Evolutionary conservation across 108 stramenopile genomes (phyloP).

Genomic region (Schizochytrium sp.): DNA sequence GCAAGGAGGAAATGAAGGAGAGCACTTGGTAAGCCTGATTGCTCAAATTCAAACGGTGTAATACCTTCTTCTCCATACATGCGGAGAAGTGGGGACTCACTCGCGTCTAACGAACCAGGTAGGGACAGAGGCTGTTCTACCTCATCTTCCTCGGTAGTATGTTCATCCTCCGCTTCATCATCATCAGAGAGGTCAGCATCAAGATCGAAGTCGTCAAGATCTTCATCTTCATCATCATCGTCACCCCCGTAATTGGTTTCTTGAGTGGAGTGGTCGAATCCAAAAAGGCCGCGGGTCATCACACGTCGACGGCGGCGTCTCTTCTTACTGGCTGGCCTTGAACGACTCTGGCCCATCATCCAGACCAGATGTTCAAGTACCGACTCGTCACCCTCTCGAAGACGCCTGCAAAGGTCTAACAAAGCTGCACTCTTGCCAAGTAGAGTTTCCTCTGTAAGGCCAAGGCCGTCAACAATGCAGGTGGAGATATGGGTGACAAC

Average conservation of each 20-base stretch:
- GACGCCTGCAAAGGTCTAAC: slow-evolving; percentile 9
- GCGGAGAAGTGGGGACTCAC: background rate
- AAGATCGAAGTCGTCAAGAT: background rate
- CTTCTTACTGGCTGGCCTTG: background rate
- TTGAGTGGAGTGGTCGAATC: background rate
- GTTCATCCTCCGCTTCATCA: background rate
- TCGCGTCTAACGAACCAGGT: background rate
- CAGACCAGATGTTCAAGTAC: slow-evolving; percentile 51
- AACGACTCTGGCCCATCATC: slow-evolving; percentile 54
- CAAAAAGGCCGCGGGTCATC: slow-evolving; percentile 1
- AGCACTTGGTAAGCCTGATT: slow-evolving; percentile 39
- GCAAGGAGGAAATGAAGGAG: slow-evolving; percentile 43
- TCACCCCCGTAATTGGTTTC: background rate
- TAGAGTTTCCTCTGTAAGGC: slow-evolving; percentile 49
- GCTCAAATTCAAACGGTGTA: slow-evolving; percentile 51
- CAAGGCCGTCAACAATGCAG: slow-evolving; percentile 18
- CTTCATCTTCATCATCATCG: background rate
- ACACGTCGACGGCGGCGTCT: background rate
- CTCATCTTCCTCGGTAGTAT: background rate
- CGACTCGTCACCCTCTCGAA: slow-evolving; percentile 22
- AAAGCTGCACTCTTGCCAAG: slow-evolving; percentile 39
- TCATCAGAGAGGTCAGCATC: slow-evolving; percentile 20
- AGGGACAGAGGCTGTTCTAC: background rate
- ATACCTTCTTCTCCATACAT: slow-evolving; percentile 57
- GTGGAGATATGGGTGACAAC: slow-evolving; percentile 1